Conservation (phyloP, 306 rosid species). For the Cucumis hystrix region DNA sequence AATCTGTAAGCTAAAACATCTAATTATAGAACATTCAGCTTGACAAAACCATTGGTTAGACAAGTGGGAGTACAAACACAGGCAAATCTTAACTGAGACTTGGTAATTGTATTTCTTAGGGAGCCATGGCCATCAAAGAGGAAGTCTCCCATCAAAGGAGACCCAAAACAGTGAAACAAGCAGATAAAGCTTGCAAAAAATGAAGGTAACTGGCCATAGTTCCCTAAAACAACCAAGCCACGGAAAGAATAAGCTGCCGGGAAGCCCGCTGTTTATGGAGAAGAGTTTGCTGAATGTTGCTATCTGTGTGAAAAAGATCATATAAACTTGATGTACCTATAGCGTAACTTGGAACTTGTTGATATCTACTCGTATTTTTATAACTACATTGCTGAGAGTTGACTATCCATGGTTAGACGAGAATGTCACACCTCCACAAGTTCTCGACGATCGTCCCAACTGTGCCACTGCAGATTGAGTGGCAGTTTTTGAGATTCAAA, state of each 20-base stretch:
- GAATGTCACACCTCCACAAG: slow-evolving; percentile 12
- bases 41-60: slow-evolving; percentile 1
- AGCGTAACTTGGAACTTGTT: neutral
- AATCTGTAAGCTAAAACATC: neutral
- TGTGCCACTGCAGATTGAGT: neutral
- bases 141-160: neutral
- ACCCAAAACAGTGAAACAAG: slow-evolving; percentile 1
- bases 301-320: slow-evolving; percentile 4
- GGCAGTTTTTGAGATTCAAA: slow-evolving; percentile 9
- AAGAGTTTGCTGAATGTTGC: neutral
- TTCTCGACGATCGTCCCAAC: slow-evolving; percentile 1
- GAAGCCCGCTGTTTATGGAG: neutral
- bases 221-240: slow-evolving; percentile 7
- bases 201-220: neutral
- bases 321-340: neutral
- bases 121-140: slow-evolving; percentile 12
- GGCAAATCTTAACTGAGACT: neutral
- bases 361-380: neutral
- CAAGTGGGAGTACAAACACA: neutral
- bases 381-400: neutral
- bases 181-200: slow-evolving; percentile 10
- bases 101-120: slow-evolving; percentile 1
- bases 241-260: neutral
- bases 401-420: slow-evolving; percentile 6
- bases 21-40: slow-evolving; percentile 1